Percentiles rank a stretch among this genome's conserved stretches.
phyloP scores from a whole-genome alignment of 805 yeast genomes.

The Wickerhamomyces bovis region DNA sequence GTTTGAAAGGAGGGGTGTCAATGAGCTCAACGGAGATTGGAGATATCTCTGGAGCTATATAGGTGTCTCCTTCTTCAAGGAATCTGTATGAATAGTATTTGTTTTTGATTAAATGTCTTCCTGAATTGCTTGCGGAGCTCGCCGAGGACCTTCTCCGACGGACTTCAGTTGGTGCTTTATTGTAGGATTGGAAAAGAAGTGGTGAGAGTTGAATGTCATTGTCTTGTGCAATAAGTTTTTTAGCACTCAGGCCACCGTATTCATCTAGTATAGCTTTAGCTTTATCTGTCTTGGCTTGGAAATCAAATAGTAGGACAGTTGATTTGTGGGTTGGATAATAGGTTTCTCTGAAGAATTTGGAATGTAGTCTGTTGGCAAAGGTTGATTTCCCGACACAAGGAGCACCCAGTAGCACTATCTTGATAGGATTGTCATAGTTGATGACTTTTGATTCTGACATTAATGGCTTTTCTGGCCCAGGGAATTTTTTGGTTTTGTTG shows the following conservation, averaged over 20 bases:
- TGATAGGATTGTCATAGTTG: constrained; percentile 34
- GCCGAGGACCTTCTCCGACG: constrained; percentile 5
- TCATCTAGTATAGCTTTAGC: constrained; percentile 43
- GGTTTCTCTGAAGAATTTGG: constrained; percentile 52
- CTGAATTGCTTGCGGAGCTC: constrained; percentile 5
- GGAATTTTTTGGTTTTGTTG: no score
- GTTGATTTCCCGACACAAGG: constrained; percentile 57
- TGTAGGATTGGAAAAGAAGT: constrained; percentile 30
- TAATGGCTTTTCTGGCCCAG: not conserved
- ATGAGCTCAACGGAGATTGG: constrained; percentile 64
- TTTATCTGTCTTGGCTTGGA: constrained; percentile 33
- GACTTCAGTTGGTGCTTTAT: constrained; percentile 5
- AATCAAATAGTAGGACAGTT: constrained; percentile 53
- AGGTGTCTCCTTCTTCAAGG: constrained; percentile 12
- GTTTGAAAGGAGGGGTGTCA: constrained; percentile 69
- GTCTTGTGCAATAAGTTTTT: constrained; percentile 27
- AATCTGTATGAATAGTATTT: constrained; percentile 15
- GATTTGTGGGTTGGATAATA: constrained; percentile 70
- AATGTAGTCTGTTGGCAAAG: constrained; percentile 41
- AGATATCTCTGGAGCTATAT: constrained; percentile 44
- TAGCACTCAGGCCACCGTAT: constrained; percentile 36
- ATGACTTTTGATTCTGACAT: not conserved
- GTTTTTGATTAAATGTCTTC: constrained; percentile 13
- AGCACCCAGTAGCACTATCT: constrained; percentile 59
- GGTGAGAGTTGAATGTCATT: constrained; percentile 31